Conservation (phyloP, 1,284 basidiomycete genomes). For the Cutaneotrichosporon mucoides region DNA sequence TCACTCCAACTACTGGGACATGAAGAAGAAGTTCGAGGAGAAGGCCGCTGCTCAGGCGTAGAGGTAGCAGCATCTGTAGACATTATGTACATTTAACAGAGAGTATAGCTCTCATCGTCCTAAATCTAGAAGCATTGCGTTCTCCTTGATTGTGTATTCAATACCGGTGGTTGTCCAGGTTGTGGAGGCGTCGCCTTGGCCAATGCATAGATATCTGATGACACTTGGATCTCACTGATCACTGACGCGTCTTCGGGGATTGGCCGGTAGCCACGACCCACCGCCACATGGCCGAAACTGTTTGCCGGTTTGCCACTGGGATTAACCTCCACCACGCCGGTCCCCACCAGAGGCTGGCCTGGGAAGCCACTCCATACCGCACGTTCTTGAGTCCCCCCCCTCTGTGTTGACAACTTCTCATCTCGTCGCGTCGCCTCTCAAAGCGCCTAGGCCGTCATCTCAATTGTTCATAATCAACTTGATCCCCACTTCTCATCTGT, state of each 20-base stretch:
- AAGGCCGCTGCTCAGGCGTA: constrained; percentile 16
- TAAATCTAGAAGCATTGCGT: no score
- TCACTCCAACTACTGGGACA: constrained; percentile 75
- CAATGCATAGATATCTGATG: no score
- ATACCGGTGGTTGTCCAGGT: no score
- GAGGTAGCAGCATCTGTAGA: no score
- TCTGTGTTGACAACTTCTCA: not conserved
- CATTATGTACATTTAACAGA: no score
- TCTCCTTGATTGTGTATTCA: no score
- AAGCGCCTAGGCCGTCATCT: no score
- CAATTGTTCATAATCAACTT: no score
- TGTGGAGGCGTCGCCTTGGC: no score
- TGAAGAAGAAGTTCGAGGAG: constrained; percentile 49
- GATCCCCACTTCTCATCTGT: not conserved
- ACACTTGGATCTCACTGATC: not conserved
- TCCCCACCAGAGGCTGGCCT: not conserved
- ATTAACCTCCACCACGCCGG: not conserved
- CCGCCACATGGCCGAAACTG: not conserved
- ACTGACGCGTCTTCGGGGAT: no score
- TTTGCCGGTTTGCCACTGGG: constrained; percentile 3
- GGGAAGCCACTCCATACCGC: not conserved
- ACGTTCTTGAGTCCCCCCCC: not conserved
- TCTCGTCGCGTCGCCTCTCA: not conserved
- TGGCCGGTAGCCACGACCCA: no score
- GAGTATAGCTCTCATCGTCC: no score